Evolutionary conservation across 139 green algal species (phyloP), one percentile per base, ranked within the genome.

Genomic region (Pedinophyceae sp.): DNA sequence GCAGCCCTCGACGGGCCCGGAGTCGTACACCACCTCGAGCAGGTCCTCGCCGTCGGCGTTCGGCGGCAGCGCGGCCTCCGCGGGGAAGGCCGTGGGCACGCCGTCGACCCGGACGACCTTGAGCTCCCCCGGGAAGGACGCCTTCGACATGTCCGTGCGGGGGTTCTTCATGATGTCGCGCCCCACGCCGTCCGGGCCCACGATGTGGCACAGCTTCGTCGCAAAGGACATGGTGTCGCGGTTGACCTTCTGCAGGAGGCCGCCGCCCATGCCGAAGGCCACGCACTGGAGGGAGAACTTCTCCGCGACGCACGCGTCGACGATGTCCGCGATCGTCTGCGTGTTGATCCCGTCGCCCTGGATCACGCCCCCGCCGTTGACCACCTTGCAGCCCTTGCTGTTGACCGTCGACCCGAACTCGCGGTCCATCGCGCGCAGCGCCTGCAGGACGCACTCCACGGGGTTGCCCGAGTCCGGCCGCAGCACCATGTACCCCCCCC

Each of bases 141-240:
- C 68, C 69, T 93, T 91, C 24, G 62, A 55, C 1, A 34, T 57
- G 54, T 85, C 83, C 1, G 62, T 79, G 51, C 66, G 56, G 2
- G 83, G 85, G 27, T 70, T 62, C 64, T 94, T 94, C 77, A 93
- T 88, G 23, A 87, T 74, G 61, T 93, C 80, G 6, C 56, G 55
- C 5, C 49, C 34, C 16, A n/a, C 55, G 34, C 82, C 82, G 48
- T 78, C 75, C 15, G 58, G 57, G 48, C 87, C 88, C 28, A 77
- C 69, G 22, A 94, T 85, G 66, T 89, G 78, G 61, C 58, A 74
- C 19, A 94, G 76, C 71, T 94, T 94, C 52, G 84, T 90, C 27
- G 84, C 86, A 66, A 94, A 90, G 29, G 69, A 84, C 73, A 94
- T 83, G 27, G 85, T 91, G 74, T 94, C 86, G 10, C 86, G 72